phyloP scores from a whole-genome alignment of 2,329 filamentous ascomycete species.

The Pestalotiopsis sp. region DNA sequence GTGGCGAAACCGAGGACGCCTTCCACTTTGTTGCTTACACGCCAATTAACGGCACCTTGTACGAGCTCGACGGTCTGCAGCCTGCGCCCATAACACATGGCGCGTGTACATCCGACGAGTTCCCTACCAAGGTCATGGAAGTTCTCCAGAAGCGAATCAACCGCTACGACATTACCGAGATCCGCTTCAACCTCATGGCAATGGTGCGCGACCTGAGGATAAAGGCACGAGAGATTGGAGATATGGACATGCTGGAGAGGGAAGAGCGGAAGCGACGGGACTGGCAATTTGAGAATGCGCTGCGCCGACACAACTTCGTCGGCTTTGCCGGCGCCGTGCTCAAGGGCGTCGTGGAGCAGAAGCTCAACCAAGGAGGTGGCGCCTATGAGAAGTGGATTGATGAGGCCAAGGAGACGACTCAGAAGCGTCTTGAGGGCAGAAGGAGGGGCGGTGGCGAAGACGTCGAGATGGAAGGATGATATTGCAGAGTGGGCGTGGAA shows the following conservation, averaged over 20 bases:
- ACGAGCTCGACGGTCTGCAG: slow-evolving; percentile 94
- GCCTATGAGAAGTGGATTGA: slow-evolving; percentile 74
- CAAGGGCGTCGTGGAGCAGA: slow-evolving; percentile 78
- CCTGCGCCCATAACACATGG: slow-evolving; percentile 91
- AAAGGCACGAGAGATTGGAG: slow-evolving; percentile 77
- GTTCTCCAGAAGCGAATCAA: slow-evolving; percentile 82
- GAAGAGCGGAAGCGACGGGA: slow-evolving; percentile 82
- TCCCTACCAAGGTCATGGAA: slow-evolving; percentile 79
- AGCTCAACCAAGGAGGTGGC: slow-evolving; percentile 65
- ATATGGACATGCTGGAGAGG: slow-evolving; percentile 72
- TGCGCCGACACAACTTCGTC: slow-evolving; percentile 92
- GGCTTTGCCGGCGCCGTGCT: slow-evolving; percentile 90
- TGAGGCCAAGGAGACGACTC: slow-evolving; percentile 61
- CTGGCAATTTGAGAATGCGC: slow-evolving; percentile 94
- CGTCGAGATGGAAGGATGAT: slow-evolving; percentile 40
- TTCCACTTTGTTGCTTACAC: slow-evolving; percentile 99
- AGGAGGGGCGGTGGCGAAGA: slow-evolving; percentile 38
- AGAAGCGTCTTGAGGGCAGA: slow-evolving; percentile 39
- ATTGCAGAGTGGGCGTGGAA: neutral
- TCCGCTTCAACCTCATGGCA: slow-evolving; percentile 92
- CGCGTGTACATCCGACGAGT: slow-evolving; percentile 65
- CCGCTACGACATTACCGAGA: slow-evolving; percentile 83
- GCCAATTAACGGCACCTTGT: slow-evolving; percentile 74
- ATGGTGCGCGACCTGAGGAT: slow-evolving; percentile 83
- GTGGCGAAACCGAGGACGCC: slow-evolving; percentile 79